These are phyloP conservation scores for Candida silvicultrix DNA, from an alignment of 805 yeast genomes.

Conservation along the genomic window DNA sequence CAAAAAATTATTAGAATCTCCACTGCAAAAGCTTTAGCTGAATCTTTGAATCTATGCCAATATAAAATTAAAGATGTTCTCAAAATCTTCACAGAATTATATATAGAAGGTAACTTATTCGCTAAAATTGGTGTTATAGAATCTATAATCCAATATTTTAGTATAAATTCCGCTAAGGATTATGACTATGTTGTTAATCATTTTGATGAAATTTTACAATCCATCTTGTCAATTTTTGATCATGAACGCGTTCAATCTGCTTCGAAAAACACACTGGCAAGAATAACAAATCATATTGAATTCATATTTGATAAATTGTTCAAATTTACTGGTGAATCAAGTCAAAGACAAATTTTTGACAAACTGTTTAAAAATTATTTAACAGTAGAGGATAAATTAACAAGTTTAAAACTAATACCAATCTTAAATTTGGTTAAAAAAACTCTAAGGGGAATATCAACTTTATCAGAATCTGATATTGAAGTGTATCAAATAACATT, in stretches of 20 bases:
- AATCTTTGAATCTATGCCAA: slow-evolving; percentile 17
- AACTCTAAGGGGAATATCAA: slow-evolving; percentile 23
- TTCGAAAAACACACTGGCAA: slow-evolving; percentile 11
- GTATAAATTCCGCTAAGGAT: slow-evolving; percentile 22
- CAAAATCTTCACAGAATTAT: slow-evolving; percentile 16
- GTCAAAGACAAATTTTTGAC: slow-evolving; percentile 25
- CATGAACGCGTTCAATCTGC: slow-evolving; percentile 18
- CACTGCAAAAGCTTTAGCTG: slow-evolving; percentile 30
- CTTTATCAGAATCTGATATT: slow-evolving; percentile 16
- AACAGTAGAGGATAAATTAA: slow-evolving; percentile 7
- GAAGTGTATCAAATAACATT: slow-evolving; percentile 23
- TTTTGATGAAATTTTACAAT: slow-evolving; percentile 21
- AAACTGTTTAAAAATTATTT: slow-evolving; percentile 5
- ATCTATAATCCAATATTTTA: slow-evolving; percentile 29
- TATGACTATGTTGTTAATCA: slow-evolving; percentile 20
- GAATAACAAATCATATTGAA: slow-evolving; percentile 16
- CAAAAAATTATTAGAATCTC: slow-evolving; percentile 15
- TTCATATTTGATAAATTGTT: slow-evolving; percentile 17
- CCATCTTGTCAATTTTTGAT: slow-evolving; percentile 22
- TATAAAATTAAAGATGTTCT: slow-evolving; percentile 19
- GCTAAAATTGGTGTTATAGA: slow-evolving; percentile 27
- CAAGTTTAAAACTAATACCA: slow-evolving; percentile 4
- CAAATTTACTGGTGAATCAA: slow-evolving; percentile 27
- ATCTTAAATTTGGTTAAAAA: slow-evolving; percentile 20
- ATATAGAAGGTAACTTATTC: slow-evolving; percentile 15